These are phyloP conservation scores for Caryopteris hybrid DNA, from an alignment of 305 asterid species.

Conservation along the genomic window DNA sequence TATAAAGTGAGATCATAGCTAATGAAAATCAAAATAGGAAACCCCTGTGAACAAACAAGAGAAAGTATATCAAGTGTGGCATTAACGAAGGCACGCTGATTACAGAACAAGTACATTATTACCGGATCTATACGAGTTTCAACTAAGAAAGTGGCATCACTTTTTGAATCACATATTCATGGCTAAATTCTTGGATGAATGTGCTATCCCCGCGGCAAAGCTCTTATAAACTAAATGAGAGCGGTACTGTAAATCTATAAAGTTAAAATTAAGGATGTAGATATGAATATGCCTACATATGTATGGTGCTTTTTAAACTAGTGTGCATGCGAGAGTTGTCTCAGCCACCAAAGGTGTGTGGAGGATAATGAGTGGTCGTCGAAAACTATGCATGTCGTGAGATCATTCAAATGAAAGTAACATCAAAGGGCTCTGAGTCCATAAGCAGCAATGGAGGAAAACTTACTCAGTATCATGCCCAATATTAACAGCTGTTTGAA, in stretches of 20 bases:
- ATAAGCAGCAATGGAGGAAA: neutral
- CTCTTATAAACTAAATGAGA: neutral
- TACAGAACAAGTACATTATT: neutral
- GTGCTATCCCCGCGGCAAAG: neutral
- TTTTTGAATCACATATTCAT: neutral
- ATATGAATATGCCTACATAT: neutral
- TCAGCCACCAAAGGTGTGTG: neutral
- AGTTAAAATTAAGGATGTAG: neutral
- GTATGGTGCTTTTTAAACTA: neutral
- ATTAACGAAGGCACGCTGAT: conserved; percentile 10
- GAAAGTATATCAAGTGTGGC: neutral
- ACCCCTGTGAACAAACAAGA: neutral
- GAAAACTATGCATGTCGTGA: neutral
- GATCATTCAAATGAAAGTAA: neutral
- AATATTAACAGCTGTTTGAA: neutral
- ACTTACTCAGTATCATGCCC: neutral
- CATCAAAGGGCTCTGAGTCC: neutral
- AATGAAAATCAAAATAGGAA: conserved; percentile 2
- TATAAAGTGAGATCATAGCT: neutral
- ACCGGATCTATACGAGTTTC: neutral
- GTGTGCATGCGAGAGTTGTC: neutral
- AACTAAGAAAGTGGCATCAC: neutral
- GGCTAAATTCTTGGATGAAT: neutral
- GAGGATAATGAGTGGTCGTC: neutral
- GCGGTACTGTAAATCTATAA: neutral